Evolutionary conservation across 176 grass and related monocot species (phyloP), one percentile per base, ranked within the genome.

Genomic region (Triticum turgidum): DNA sequence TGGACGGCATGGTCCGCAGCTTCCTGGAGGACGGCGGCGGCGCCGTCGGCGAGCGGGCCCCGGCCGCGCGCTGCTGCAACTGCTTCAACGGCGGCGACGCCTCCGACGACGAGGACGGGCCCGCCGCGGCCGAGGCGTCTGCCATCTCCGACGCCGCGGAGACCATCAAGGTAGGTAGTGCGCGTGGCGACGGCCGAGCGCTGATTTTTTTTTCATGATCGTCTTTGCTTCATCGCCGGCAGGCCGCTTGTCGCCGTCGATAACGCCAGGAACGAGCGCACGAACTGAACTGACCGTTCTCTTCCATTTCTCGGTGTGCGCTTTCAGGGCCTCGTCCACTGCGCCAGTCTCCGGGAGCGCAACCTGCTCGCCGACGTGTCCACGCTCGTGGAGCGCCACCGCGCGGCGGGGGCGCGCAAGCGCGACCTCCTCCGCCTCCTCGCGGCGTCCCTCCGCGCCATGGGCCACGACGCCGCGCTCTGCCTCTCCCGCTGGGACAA

Each of bases 1-100:
- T 99, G 11, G 97, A 99, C 82, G 93, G 93, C 63, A 94, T 99
- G 97, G 92, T 99, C 49, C 89, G 88, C 35, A 93, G 88, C 89
- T 99, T 99, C 88, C 84, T 99, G 18, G 96, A 98, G 85, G 96
- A 92, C 38, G 90, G 92, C 35, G 86, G 77, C 17, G 91, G 54
- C 39, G 85, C 38, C 2, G 44, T 76, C 1, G 65, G 3, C 5
- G 92, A 92, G 56, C 67, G 77, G n/a, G 63, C 62, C 3, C 4
- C 82, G 0, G 75, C 56, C 13, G 62, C 88, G 17, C 92, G 86
- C 35, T 82, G 86, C 82, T 94, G 91, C 89, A 92, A 95, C 74
- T 95, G 89, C 89, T 95, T 95, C 90, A 83, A 95, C 32, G 91
- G 86, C 52, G 89, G 92, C 17, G 90, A 89, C 6, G 65, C 84